Evolutionary conservation across 2,329 filamentous ascomycete genomes (phyloP).

Genomic region (Colletotrichum scovillei): DNA sequence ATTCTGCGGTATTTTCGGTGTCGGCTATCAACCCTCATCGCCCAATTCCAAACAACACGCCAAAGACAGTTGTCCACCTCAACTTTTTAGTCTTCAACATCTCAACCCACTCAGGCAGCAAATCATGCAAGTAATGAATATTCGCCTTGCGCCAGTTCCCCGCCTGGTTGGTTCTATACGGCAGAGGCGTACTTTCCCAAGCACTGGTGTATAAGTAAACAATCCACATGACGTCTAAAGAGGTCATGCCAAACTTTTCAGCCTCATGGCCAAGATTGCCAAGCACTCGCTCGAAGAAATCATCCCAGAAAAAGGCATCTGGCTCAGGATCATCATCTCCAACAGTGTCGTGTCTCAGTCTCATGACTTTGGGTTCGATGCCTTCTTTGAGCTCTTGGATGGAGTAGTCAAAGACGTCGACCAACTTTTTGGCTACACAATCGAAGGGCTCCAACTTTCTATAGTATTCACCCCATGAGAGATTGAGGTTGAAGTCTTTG

Average conservation of each 20-base stretch:
- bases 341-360: not conserved
- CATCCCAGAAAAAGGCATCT: not conserved
- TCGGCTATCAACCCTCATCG: not conserved
- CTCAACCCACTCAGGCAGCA: constrained; percentile 18
- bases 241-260: not conserved
- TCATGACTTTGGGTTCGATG: not conserved
- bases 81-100: not conserved
- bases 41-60: not conserved
- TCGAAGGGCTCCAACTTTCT: constrained; percentile 16
- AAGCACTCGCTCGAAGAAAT: constrained; percentile 15
- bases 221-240: constrained; percentile 26
- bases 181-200: not conserved
- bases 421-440: constrained; percentile 12
- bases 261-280: not conserved
- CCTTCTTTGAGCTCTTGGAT: not conserved
- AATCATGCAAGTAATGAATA: constrained; percentile 15
- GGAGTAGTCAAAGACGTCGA: constrained; percentile 19
- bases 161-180: not conserved
- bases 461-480: constrained; percentile 24
- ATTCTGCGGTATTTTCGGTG: not conserved
- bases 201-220: constrained; percentile 18
- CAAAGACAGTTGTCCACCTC: constrained; percentile 2
- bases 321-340: not conserved
- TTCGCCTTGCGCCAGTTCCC: constrained; percentile 5
- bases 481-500: constrained; percentile 1